Evolutionary conservation across 352 stramenopile genomes (phyloP), one percentile per base, ranked within the genome.

Genomic region (Aphanomyces invadans): DNA sequence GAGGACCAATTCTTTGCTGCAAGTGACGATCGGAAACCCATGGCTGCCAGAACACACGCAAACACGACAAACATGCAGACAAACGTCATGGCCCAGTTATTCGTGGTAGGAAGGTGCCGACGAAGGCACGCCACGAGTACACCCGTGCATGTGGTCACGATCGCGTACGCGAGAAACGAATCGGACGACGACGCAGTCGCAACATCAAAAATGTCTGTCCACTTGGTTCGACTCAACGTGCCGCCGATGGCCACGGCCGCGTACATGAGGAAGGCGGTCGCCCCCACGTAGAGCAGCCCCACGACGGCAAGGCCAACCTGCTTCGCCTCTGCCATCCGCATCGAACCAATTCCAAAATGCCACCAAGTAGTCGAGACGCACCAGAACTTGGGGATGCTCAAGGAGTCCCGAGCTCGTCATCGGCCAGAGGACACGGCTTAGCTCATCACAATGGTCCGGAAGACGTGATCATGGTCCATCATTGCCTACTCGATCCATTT

Each of bases 1-100:
- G 55, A 71, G 26, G 17, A 31, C 82, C 83, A 93, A 33, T 76
- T 61, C 12, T 77, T 62, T 3, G 80, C 19, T n/a, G 29, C 49
- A 7, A n/a, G 15, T 1, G 49, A n/a, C 4, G 49, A 57, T 33
- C 49, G 49, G 2, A 36, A 33, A 0, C 49, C 49, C 49, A 57
- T 57, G 25, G 49, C 25, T 10, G 49, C 49, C 10, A 57, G 12
- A 11, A 57, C 49, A 26, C 49, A 15, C 7, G 49, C 49, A 33
- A 57, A 57, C 5, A 57, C 23, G 5, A 57, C 29, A 38, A 57
- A 57, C 49, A 32, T 57, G 49, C 15, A 32, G 12, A n/a, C 49
- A 38, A 32, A 57, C 19, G 29, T 38, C 1, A 57, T 32, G 49
- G 15, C 5, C 49, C 49, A 57, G 12, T 57, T 29, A 26, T 57